These are phyloP conservation scores for Leccinum boreale DNA, from an alignment of 768 basidiomycete species.

Conservation along the genomic window DNA sequence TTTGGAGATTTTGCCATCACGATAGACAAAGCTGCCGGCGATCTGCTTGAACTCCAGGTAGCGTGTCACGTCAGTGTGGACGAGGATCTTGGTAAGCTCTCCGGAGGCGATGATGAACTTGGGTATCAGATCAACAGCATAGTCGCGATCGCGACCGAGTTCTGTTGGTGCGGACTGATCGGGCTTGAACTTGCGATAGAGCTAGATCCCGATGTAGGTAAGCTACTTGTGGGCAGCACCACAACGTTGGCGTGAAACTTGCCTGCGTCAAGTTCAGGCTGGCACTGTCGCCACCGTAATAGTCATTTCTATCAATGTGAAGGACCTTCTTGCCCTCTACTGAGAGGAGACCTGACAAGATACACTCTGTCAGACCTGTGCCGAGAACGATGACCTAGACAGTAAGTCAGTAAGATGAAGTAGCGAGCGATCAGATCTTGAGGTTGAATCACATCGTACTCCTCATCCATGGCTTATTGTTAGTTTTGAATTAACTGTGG, in stretches of 20 bases:
- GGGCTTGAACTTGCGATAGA: slow-evolving; percentile 93
- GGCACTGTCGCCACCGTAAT: slow-evolving; percentile 97
- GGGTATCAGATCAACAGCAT: slow-evolving; percentile 95
- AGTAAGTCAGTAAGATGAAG: slow-evolving; percentile 14
- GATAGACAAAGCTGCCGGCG: slow-evolving; percentile 95
- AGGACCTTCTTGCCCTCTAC: slow-evolving; percentile 99
- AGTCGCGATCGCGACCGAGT: slow-evolving; percentile 96
- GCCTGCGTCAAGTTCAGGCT: slow-evolving; percentile 98
- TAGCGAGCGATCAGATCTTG: slow-evolving; percentile 13
- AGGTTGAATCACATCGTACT: slow-evolving; percentile 76
- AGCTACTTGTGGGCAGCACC: slow-evolving; percentile 6
- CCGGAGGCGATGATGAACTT: slow-evolving; percentile 99
- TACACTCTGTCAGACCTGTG: slow-evolving; percentile 97
- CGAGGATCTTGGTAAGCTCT: slow-evolving; percentile 95
- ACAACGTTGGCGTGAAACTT: slow-evolving; percentile 22
- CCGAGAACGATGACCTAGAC: slow-evolving; percentile 85
- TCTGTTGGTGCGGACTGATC: slow-evolving; percentile 72
- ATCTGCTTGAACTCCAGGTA: slow-evolving; percentile 99
- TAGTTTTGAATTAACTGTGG: slow-evolving; percentile 8
- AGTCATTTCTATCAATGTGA: slow-evolving; percentile 98
- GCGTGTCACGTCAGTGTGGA: slow-evolving; percentile 97
- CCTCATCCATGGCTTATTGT: slow-evolving; percentile 84
- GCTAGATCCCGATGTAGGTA: slow-evolving; percentile 44
- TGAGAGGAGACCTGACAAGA: slow-evolving; percentile 96
- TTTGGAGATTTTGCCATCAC: slow-evolving; percentile 95